phyloP scores from a whole-genome alignment of 192 early-diverging fungal genomes.

The Coemansia sp. region DNA sequence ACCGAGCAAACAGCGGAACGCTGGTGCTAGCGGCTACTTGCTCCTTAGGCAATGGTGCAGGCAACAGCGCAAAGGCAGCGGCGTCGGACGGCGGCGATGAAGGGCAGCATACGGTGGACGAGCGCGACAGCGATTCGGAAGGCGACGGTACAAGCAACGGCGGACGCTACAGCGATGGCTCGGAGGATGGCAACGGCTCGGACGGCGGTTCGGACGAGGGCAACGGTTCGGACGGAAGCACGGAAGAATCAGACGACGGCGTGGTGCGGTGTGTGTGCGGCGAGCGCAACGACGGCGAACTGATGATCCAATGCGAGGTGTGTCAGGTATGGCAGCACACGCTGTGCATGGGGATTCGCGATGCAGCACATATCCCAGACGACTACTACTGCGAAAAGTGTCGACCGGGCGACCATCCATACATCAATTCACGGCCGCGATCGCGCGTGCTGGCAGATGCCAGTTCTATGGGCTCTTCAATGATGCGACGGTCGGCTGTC shows the following conservation, averaged over 20 bases:
- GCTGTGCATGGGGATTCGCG: slow-evolving; percentile 80
- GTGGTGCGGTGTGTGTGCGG: slow-evolving; percentile 52
- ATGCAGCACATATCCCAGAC: slow-evolving; percentile 75
- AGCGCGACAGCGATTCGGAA: neutral
- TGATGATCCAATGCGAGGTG: slow-evolving; percentile 93
- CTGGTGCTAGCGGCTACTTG: neutral
- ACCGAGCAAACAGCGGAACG: neutral
- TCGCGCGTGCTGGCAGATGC: slow-evolving; percentile 45
- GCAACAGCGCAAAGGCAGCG: slow-evolving; percentile 1
- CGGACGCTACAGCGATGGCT: neutral
- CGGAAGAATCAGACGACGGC: slow-evolving; percentile 31
- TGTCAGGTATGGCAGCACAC: slow-evolving; percentile 95
- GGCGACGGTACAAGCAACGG: slow-evolving; percentile 1
- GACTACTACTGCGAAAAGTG: slow-evolving; percentile 94
- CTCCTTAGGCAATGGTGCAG: neutral
- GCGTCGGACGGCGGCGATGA: neutral
- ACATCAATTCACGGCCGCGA: slow-evolving; percentile 54
- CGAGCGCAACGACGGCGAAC: slow-evolving; percentile 61
- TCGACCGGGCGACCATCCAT: slow-evolving; percentile 75
- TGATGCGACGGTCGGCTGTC: slow-evolving; percentile 52
- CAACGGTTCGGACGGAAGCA: slow-evolving; percentile 9
- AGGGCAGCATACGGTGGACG: neutral
- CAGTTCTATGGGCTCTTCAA: slow-evolving; percentile 35
- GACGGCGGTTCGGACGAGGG: slow-evolving; percentile 16
- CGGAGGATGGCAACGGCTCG: slow-evolving; percentile 7